A percentile compares a stretch with the other conserved stretches of the same genome.
Evolutionary conservation across 495 filamentous ascomycete species (phyloP).

Genomic region (Penicillium canescens): DNA sequence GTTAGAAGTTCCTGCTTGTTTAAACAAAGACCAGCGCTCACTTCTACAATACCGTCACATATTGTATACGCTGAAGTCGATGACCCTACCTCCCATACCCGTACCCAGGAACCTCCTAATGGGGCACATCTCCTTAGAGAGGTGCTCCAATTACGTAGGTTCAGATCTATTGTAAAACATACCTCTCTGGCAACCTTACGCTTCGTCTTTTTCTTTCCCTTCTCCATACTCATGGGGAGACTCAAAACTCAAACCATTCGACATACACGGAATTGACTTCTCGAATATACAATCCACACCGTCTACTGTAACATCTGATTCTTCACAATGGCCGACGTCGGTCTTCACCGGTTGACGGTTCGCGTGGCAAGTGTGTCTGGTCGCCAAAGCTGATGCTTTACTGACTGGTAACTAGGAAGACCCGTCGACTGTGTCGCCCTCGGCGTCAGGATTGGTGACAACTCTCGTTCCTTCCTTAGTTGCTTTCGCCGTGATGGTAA

Average conservation of each 20-base stretch:
- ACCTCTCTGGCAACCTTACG: slow-evolving; percentile 25
- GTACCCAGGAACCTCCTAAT: too few relatives aligned
- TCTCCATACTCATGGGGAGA: slow-evolving; percentile 5
- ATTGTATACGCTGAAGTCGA: too few relatives aligned
- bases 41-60: too few relatives aligned
- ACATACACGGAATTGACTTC: too few relatives aligned
- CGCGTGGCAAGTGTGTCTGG: slow-evolving; percentile 20
- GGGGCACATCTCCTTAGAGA: not conserved
- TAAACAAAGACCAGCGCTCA: too few relatives aligned
- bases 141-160: slow-evolving; percentile 19
- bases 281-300: slow-evolving; percentile 1
- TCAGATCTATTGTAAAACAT: slow-evolving; percentile 20
- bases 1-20: too few relatives aligned
- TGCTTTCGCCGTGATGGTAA: slow-evolving; percentile 59
- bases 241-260: not conserved
- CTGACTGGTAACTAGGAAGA: slow-evolving; percentile 20
- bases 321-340: slow-evolving; percentile 31
- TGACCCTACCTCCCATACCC: too few relatives aligned
- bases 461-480: slow-evolving; percentile 63
- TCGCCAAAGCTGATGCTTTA: not conserved
- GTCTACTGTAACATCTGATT: not conserved
- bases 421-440: slow-evolving; percentile 34
- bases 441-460: slow-evolving; percentile 60
- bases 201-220: slow-evolving; percentile 7
- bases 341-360: slow-evolving; percentile 27